Base-by-base conservation (phyloP, 73 alveolate species). In the Paraurostyla sp. region DNA sequence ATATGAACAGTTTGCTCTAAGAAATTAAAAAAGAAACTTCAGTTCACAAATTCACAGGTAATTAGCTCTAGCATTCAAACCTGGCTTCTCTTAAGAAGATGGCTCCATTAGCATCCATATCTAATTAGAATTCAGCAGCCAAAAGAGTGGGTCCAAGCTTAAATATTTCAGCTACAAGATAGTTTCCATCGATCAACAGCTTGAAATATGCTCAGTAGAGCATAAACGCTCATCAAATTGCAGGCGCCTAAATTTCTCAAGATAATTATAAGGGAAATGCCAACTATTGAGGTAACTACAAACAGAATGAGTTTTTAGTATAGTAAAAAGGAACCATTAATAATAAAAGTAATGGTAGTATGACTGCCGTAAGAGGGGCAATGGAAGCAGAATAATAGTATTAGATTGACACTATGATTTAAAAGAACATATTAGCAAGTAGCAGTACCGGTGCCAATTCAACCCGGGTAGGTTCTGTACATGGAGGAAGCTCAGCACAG, bases 11-110 rank as follows among this genome's bases (percentile, higher is more conserved):
- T 52, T 52, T 52, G 23, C 69, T 52, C 33, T 52, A 52, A 52
- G 69, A 52, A 52, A 52, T 52, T 52, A 52, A 52, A 52, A 52
- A 52, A 52, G 69, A 52, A 52, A 35, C 33, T n/a, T n/a, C n/a
- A n/a, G n/a, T n/a, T n/a, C n/a, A n/a, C n/a, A n/a, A n/a, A n/a
- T n/a, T n/a, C n/a, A n/a, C n/a, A n/a, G n/a, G n/a, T n/a, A n/a
- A n/a, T n/a, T n/a, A n/a, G n/a, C n/a, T n/a, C n/a, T n/a, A n/a
- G n/a, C n/a, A n/a, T n/a, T n/a, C 69, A 9, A 52, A 52, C 23
- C 13, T 52, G 9, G 69, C 69, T 52, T 35, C 69, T n/a, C 13
- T 52, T 4, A 52, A 52, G 30, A 9, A 35, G 4, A 52, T 13
- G 13, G 7, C 30, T 6, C 69, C 69, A 9, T 6, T 6, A 4